phyloP scores from a whole-genome alignment of 2,329 filamentous ascomycete species.

The Phialocephala sp. region DNA sequence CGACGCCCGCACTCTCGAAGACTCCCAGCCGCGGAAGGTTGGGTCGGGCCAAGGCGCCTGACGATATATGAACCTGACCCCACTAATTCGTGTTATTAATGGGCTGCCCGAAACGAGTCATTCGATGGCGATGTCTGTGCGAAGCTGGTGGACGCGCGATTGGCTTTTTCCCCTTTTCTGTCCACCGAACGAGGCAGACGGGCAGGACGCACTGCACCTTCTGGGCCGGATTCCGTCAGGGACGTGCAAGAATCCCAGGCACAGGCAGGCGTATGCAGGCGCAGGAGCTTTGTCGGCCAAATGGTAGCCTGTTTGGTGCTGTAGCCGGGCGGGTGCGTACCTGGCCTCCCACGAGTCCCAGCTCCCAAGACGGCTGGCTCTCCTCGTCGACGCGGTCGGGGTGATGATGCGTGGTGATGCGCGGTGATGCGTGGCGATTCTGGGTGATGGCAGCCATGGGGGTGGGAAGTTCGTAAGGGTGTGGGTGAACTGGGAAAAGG shows the following conservation, averaged over 20 bases:
- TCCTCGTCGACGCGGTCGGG: too few species aligned
- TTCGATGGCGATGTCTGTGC: neutral
- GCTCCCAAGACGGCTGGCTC: neutral
- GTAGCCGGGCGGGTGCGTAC: neutral
- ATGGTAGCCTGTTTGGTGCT: neutral
- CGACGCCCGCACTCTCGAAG: neutral
- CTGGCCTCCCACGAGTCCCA: neutral
- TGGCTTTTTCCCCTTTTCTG: conserved; percentile 1
- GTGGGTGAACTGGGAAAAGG: too few species aligned
- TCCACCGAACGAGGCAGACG: neutral
- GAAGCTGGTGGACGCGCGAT: neutral
- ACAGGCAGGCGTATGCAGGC: neutral
- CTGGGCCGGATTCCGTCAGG: neutral
- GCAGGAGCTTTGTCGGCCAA: conserved; percentile 1
- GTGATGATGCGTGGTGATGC: too few species aligned
- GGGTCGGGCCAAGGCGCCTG: neutral
- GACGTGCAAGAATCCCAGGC: neutral
- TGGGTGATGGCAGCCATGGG: too few species aligned
- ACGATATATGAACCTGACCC: neutral
- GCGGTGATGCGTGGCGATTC: too few species aligned
- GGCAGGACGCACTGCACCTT: neutral
- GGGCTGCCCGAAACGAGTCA: neutral
- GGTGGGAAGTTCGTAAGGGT: too few species aligned
- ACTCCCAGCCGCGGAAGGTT: neutral
- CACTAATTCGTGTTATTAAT: neutral